A percentile compares a stretch with the other conserved stretches of the same genome.
Conservation (phyloP, 768 basidiomycete species). For the Hirschioporus abietinus region DNA sequence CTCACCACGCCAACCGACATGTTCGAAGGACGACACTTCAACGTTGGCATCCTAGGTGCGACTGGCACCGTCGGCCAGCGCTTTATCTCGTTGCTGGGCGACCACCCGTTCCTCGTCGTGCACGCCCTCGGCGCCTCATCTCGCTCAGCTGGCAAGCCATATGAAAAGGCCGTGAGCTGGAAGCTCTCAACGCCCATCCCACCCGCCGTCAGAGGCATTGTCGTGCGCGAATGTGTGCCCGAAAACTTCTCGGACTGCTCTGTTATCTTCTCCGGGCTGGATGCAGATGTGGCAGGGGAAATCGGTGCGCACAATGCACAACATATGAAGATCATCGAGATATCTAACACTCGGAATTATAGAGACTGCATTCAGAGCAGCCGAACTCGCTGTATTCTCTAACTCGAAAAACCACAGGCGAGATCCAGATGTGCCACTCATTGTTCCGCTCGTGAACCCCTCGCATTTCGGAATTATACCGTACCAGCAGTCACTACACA, state of each 20-base stretch:
- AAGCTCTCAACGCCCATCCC: constrained; percentile 84
- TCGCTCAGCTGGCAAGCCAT: constrained; percentile 80
- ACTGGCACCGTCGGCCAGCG: constrained; percentile 96
- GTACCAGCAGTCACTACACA: constrained; percentile 70
- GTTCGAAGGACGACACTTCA: constrained; percentile 23
- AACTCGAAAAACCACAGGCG: constrained; percentile 96
- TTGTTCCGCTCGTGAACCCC: constrained; percentile 94
- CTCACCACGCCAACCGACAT: constrained; percentile 5
- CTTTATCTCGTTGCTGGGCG: constrained; percentile 82
- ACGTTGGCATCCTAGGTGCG: constrained; percentile 79
- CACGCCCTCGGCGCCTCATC: constrained; percentile 86
- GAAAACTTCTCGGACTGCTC: constrained; percentile 75
- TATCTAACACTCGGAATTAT: constrained; percentile 7
- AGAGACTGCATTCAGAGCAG: constrained; percentile 84
- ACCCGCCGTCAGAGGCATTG: constrained; percentile 46
- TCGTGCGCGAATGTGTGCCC: constrained; percentile 74
- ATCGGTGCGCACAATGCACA: constrained; percentile 58
- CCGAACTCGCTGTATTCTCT: constrained; percentile 90
- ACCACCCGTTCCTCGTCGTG: constrained; percentile 87
- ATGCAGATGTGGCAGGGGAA: constrained; percentile 90
- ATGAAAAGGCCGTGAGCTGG: constrained; percentile 73
- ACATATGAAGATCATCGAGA: background rate
- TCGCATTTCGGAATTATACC: constrained; percentile 77
- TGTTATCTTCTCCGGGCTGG: constrained; percentile 93
- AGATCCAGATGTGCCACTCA: constrained; percentile 88